Base-by-base conservation (phyloP, 2,329 filamentous ascomycete species). In the Stagonosporopsis tanaceti region DNA sequence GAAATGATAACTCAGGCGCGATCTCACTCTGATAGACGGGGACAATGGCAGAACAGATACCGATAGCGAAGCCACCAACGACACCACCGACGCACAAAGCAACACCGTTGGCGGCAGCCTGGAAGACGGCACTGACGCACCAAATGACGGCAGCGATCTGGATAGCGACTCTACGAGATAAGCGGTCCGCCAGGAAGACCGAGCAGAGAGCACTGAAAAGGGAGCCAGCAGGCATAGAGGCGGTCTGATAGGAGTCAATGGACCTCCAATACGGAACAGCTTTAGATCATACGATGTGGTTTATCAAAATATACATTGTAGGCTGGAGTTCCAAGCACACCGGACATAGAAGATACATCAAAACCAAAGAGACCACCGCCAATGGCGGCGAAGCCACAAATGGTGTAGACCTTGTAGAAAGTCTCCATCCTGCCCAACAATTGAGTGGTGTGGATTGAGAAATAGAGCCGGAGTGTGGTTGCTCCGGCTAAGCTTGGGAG, bases 1-100 rank as follows among this genome's bases (percentile, higher is more conserved):
- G n/a, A n/a, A n/a, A n/a, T n/a, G n/a, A n/a, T n/a, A n/a, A n/a
- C n/a, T n/a, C n/a, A n/a, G 76, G 76, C 2, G 77, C 76, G 17
- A 97, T 96, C 75, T 97, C 93, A 41, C 93, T 94, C 74, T 97
- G 93, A 74, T 96, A 97, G 42, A 97, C 90, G 0, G 93, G 93
- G 1, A 97, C 92, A 65, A 97, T 96, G 45, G 93, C 94, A 0
- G 93, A 96, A 44, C 96, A 83, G 72, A 93, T 90, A 76, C 93
- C 93, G 58, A 97, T 92, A 39, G 92, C 91, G 8, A 96, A 79
- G 79, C 93, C 93, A 54, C 91, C 92, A 75, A 95, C 85, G 62
- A 96, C 87, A 76, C 93, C 88, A 34, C 74, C 74, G 32, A 76
- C 71, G 67, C 86, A 83, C 60, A 78, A 72, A 47, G 71, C 64